phyloP scores from a whole-genome alignment of 1,139 yeast genomes.

The Hansenula sp. region DNA sequence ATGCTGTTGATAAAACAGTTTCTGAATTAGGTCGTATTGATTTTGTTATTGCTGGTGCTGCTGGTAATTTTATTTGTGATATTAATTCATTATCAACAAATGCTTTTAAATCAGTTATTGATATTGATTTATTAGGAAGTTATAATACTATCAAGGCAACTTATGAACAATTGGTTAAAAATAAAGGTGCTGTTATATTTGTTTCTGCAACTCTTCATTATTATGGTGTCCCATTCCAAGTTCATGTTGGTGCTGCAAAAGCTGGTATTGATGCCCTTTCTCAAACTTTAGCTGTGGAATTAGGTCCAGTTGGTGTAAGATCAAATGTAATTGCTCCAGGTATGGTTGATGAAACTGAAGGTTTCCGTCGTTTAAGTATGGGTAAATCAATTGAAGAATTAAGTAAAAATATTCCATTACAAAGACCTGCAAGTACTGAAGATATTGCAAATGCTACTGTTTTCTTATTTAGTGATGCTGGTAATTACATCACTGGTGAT shows the following conservation, averaged over 20 bases:
- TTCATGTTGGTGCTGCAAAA: conserved; percentile 89
- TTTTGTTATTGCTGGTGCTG: conserved; percentile 90
- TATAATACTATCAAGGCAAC: conserved; percentile 84
- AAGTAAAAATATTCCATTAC: conserved; percentile 59
- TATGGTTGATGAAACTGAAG: conserved; percentile 77
- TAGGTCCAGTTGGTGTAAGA: conserved; percentile 83
- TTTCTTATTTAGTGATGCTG: conserved; percentile 78
- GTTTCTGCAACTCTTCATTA: conserved; percentile 86
- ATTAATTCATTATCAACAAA: conserved; percentile 73
- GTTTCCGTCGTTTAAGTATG: conserved; percentile 54
- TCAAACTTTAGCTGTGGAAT: conserved; percentile 77
- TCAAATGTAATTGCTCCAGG: conserved; percentile 89
- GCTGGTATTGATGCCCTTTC: conserved; percentile 90
- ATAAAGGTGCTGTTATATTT: conserved; percentile 70
- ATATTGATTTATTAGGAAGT: conserved; percentile 81
- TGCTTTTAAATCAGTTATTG: conserved; percentile 82
- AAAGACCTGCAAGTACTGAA: conserved; percentile 64
- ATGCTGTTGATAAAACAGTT: conserved; percentile 65
- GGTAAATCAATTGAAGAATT: conserved; percentile 37
- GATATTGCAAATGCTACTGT: conserved; percentile 92
- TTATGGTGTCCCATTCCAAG: conserved; percentile 80
- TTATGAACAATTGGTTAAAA: conserved; percentile 55
- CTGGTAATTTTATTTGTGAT: conserved; percentile 85
- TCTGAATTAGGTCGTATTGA: conserved; percentile 68
- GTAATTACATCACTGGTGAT: conserved; percentile 73